These are phyloP conservation scores for Rhodotorula toruloides DNA, from an alignment of 768 basidiomycete genomes.

Conservation along the genomic window DNA sequence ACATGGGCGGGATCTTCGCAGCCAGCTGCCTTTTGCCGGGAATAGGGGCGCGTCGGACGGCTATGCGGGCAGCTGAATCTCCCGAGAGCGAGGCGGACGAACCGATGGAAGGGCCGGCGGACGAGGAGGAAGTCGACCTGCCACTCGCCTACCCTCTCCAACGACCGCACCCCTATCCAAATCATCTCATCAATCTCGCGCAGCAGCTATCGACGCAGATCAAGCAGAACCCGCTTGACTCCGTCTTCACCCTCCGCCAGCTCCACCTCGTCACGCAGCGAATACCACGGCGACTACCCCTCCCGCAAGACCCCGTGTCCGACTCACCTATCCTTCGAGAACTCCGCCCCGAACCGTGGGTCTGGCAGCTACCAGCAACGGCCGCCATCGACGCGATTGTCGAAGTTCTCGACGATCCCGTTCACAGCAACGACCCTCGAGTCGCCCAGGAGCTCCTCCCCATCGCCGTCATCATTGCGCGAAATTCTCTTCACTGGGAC, in stretches of 20 bases:
- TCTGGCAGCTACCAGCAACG: constrained; percentile 30
- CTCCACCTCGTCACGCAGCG: constrained; percentile 28
- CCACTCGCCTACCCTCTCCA: neutral
- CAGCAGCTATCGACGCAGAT: constrained; percentile 29
- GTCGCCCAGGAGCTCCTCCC: constrained; percentile 14
- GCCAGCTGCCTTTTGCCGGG: constrained; percentile 24
- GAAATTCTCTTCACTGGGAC: constrained; percentile 28
- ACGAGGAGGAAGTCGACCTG: neutral
- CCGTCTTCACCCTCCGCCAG: constrained; percentile 35
- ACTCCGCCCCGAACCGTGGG: constrained; percentile 25
- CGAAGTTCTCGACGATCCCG: constrained; percentile 5
- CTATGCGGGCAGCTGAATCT: neutral
- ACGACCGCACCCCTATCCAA: neutral
- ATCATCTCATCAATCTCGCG: constrained; percentile 9
- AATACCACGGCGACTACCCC: constrained; percentile 16
- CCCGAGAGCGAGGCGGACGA: too few relatives aligned
- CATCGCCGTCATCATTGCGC: constrained; percentile 25
- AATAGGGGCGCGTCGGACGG: constrained; percentile 12
- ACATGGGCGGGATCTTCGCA: constrained; percentile 19
- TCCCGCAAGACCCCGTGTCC: neutral
- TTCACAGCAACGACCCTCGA: neutral
- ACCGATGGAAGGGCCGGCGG: neutral
- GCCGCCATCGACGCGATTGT: constrained; percentile 29
- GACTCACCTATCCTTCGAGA: constrained; percentile 1
- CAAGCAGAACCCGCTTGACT: constrained; percentile 7